These are phyloP conservation scores for Silene noctiflora DNA, from an alignment of 179 eudicot genomes.

Conservation along the genomic window DNA sequence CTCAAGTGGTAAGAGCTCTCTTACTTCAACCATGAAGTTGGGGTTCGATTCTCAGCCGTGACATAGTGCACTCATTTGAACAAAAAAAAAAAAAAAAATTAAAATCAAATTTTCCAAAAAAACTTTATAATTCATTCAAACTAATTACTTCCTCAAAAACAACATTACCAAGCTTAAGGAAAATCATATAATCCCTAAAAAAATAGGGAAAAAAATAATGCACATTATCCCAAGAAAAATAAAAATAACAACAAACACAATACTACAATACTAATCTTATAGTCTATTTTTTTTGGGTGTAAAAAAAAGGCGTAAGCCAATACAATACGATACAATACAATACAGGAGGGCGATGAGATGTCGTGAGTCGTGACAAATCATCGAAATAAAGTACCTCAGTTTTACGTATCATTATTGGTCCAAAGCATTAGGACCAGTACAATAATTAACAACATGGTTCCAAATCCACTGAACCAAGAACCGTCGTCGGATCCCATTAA, in stretches of 20 bases:
- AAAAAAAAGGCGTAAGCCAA: neutral
- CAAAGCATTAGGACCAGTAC: conserved; percentile 88
- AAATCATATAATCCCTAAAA: too few relatives aligned
- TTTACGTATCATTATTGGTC: conserved; percentile 35
- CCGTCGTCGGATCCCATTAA: conserved; percentile 67
- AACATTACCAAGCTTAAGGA: too few relatives aligned
- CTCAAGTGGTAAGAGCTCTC: too few relatives aligned
- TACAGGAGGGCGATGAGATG: neutral
- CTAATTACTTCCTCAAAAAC: too few relatives aligned
- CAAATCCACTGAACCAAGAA: conserved; percentile 93
- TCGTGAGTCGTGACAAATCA: too few relatives aligned
- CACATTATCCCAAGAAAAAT: neutral
- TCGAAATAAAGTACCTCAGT: too few relatives aligned
- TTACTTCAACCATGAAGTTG: too few relatives aligned
- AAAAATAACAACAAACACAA: neutral
- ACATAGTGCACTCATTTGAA: too few relatives aligned
- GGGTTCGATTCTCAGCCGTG: too few relatives aligned
- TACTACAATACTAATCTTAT: neutral
- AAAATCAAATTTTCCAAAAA: neutral
- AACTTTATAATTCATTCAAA: neutral
- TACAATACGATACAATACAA: neutral
- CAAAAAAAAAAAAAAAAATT: too few relatives aligned
- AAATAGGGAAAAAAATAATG: neutral
- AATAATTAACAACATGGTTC: conserved; percentile 69
- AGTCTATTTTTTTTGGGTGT: too few relatives aligned